A percentile compares a stretch with the other conserved stretches of the same genome.
phyloP scores from a whole-genome alignment of 2,329 filamentous ascomycete species.

The Aspergillus hiratsukae region DNA sequence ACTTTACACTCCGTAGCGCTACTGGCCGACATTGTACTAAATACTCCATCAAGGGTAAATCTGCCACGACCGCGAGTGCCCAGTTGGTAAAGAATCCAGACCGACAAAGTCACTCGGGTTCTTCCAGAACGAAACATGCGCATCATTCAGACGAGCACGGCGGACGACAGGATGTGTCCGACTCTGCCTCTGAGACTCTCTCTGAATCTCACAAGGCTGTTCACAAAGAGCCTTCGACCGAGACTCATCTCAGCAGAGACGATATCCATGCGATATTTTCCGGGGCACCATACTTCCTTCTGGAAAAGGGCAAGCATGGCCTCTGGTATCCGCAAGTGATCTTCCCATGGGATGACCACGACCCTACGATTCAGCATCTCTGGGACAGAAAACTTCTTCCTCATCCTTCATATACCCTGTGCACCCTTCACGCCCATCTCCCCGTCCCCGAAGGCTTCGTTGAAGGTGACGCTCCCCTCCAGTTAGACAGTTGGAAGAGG shows the following conservation, averaged over 20 bases:
- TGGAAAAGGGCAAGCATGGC: conserved; percentile 39
- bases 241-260: conserved; percentile 24
- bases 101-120: not conserved
- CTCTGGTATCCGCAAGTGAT: conserved; percentile 42
- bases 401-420: conserved; percentile 39
- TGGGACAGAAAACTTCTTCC: conserved; percentile 37
- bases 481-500: conserved; percentile 18
- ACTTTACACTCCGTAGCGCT: not conserved
- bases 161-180: not conserved
- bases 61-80: not conserved
- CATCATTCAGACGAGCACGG: not conserved
- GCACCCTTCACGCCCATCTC: conserved; percentile 43
- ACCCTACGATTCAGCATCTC: conserved; percentile 36
- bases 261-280: conserved; percentile 41
- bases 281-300: conserved; percentile 42
- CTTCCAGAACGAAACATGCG: not conserved
- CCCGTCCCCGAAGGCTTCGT: conserved; percentile 36
- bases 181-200: not conserved
- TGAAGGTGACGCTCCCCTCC: conserved; percentile 25
- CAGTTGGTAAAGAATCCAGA: not conserved
- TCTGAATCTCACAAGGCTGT: not conserved
- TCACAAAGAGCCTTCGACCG: not conserved
- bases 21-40: not conserved
- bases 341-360: conserved; percentile 42
- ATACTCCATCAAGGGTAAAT: not conserved